phyloP scores from a whole-genome alignment of 768 basidiomycete species.

The Dioszegia crocea region DNA sequence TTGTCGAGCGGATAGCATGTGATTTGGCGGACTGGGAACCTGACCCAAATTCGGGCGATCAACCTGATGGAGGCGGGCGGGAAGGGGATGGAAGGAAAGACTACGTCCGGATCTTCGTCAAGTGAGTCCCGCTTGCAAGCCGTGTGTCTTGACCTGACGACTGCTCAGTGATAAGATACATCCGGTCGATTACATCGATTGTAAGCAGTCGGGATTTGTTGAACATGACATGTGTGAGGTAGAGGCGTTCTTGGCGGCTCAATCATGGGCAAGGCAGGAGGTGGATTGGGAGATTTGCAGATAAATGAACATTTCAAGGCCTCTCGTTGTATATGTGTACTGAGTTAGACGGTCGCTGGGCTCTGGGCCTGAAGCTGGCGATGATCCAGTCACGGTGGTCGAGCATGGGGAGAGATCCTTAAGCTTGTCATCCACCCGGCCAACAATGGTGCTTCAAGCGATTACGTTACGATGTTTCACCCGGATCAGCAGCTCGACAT shows the following conservation, averaged over 20 bases:
- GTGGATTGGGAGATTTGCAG: conserved; percentile 61
- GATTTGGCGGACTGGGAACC: conserved; percentile 42
- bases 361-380: too few relatives aligned
- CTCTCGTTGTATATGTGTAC: not conserved
- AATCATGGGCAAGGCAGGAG: conserved; percentile 62
- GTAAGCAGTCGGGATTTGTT: conserved; percentile 36
- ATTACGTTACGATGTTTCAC: too few relatives aligned
- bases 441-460: too few relatives aligned
- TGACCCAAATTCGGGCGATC: conserved; percentile 29
- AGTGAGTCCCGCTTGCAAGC: not conserved
- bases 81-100: conserved; percentile 46
- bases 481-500: too few relatives aligned
- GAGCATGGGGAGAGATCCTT: too few relatives aligned
- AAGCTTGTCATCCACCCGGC: too few relatives aligned
- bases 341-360: not conserved
- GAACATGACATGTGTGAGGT: conserved; percentile 63
- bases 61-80: conserved; percentile 8
- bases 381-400: too few relatives aligned
- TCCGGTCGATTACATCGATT: conserved; percentile 30
- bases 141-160: conserved; percentile 27
- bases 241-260: conserved; percentile 65
- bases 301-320: not conserved
- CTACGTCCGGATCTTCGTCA: conserved; percentile 71
- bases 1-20: conserved; percentile 62
- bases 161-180: conserved; percentile 46